Evolutionary conservation across 331 rosid species (phyloP).

Genomic region (Cucumis variabilis): DNA sequence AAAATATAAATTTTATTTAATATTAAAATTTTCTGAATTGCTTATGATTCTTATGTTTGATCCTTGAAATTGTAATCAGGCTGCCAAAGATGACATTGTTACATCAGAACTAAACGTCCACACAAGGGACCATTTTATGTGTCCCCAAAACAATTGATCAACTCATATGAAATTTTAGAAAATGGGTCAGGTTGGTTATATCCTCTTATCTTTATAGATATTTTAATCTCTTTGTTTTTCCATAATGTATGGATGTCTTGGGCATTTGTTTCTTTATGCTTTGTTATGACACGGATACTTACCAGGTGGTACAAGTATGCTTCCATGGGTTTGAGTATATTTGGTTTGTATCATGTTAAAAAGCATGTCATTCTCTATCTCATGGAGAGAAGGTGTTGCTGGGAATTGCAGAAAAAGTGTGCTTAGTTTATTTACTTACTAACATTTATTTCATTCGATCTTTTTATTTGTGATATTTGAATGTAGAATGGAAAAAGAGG

Average conservation of each 20-base stretch:
- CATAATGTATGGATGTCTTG: background rate
- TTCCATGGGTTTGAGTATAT: slow-evolving; percentile 76
- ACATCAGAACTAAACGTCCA: slow-evolving; percentile 84
- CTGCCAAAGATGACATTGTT: slow-evolving; percentile 94
- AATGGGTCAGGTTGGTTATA: slow-evolving; percentile 87
- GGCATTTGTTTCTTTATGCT: background rate
- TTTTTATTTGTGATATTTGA: background rate
- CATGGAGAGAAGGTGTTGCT: slow-evolving; percentile 69
- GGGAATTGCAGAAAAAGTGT: slow-evolving; percentile 77
- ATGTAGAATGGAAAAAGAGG: slow-evolving; percentile 12
- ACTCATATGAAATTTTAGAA: slow-evolving; percentile 89
- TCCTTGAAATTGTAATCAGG: slow-evolving; percentile 55
- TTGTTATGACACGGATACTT: slow-evolving; percentile 38
- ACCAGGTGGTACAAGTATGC: slow-evolving; percentile 94
- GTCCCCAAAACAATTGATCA: slow-evolving; percentile 87
- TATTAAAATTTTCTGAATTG: background rate
- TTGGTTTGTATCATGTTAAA: slow-evolving; percentile 84
- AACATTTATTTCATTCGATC: background rate
- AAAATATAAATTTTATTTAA: too few relatives aligned
- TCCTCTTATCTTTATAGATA: slow-evolving; percentile 24
- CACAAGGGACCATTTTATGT: slow-evolving; percentile 96
- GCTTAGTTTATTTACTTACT: slow-evolving; percentile 33
- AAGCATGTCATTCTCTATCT: slow-evolving; percentile 74
- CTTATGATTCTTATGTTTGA: slow-evolving; percentile 30
- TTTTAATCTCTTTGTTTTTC: background rate